These are phyloP conservation scores for Blastomyces parvus DNA, from an alignment of 2,329 filamentous ascomycete species.

Conservation along the genomic window DNA sequence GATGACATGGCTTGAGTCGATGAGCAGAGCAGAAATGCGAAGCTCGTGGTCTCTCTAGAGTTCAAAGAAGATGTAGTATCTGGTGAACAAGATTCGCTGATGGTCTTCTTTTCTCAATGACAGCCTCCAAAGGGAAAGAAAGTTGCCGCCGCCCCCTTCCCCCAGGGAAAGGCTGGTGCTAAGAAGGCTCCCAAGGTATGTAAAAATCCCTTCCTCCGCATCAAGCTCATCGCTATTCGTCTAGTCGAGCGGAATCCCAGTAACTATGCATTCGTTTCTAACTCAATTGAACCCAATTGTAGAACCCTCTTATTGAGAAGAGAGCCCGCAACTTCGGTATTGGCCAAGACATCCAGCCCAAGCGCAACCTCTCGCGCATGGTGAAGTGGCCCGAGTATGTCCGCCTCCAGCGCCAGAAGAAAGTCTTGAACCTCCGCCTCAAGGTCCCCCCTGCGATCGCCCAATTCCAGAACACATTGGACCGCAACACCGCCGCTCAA, in stretches of 20 bases:
- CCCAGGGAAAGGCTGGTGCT: slow-evolving; percentile 75
- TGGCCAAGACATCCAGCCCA: slow-evolving; percentile 96
- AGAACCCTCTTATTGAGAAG: slow-evolving; percentile 99
- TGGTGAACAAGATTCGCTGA: slow-evolving; percentile 77
- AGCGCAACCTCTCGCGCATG: slow-evolving; percentile 93
- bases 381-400: slow-evolving; percentile 99
- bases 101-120: slow-evolving; percentile 99
- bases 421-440: slow-evolving; percentile 96
- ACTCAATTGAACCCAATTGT: slow-evolving; percentile 11
- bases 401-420: slow-evolving; percentile 85
- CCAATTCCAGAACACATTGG: slow-evolving; percentile 95
- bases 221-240: background rate
- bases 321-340: slow-evolving; percentile 95
- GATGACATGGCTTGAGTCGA: slow-evolving; percentile 48
- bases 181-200: slow-evolving; percentile 97
- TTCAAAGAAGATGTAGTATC: slow-evolving; percentile 67
- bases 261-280: slow-evolving; percentile 12
- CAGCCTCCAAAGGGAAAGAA: slow-evolving; percentile 99
- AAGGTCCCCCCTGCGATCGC: slow-evolving; percentile 97
- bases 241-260: slow-evolving; percentile 15
- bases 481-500: slow-evolving; percentile 94
- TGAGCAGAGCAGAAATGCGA: slow-evolving; percentile 43
- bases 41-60: slow-evolving; percentile 68
- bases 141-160: slow-evolving; percentile 92
- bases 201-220: slow-evolving; percentile 22